Evolutionary conservation across 2,329 filamentous ascomycete genomes (phyloP).

Genomic region (Cladophialophora exuberans): DNA sequence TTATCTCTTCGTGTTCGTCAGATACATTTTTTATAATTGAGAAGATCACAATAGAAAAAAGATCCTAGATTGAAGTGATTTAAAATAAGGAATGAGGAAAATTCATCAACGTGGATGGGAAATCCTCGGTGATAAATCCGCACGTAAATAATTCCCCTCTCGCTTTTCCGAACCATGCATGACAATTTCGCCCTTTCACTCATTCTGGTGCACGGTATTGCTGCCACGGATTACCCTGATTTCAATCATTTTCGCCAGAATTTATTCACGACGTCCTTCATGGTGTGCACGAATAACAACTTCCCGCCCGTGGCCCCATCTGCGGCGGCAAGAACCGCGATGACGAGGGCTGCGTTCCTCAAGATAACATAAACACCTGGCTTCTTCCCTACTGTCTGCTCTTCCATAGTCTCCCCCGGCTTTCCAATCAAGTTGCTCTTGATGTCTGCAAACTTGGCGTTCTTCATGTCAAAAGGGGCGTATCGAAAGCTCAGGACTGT

Average conservation of each 20-base stretch:
- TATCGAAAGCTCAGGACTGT: slow-evolving; percentile 31
- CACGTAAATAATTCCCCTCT: no score
- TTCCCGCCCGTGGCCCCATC: slow-evolving; percentile 8
- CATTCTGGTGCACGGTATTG: neutral
- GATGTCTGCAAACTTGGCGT: slow-evolving; percentile 3
- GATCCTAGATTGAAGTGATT: neutral
- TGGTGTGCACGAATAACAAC: slow-evolving; percentile 10
- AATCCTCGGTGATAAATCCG: neutral
- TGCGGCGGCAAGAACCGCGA: slow-evolving; percentile 1
- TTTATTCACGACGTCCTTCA: slow-evolving; percentile 3
- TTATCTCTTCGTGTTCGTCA: no score
- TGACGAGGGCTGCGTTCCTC: neutral
- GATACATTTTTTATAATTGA: no score
- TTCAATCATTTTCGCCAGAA: neutral
- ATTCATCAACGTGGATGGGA: neutral
- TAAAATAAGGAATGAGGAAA: neutral
- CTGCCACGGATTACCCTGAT: neutral
- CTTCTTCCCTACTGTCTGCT: slow-evolving; percentile 1
- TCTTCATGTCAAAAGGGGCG: slow-evolving; percentile 31
- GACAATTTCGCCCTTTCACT: neutral
- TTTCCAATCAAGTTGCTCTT: slow-evolving; percentile 9
- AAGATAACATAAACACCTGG: neutral
- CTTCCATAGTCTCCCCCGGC: slow-evolving; percentile 12
- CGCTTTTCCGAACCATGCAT: no score
- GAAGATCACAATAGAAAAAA: no score